Base-by-base conservation (phyloP, 805 yeast genomes). In the Groenewaldozyma salmanticensis region DNA sequence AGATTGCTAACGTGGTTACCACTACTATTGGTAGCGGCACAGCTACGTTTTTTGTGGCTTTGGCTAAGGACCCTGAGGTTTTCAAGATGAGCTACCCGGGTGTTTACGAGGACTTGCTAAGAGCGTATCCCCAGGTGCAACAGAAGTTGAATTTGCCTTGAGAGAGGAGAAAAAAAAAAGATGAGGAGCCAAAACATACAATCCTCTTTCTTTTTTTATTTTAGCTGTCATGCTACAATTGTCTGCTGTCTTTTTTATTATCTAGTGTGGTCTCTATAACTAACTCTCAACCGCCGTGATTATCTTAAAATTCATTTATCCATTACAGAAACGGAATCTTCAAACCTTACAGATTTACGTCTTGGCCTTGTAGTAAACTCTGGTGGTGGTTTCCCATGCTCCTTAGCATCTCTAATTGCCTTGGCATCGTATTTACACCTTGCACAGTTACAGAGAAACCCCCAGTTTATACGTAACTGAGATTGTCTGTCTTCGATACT, bases 1-100 rank as follows among this genome's bases (percentile, higher is more conserved):
- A 87, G 64, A 74, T 88, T 46, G 72, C 84, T 38, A 76, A 80
- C 46, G 66, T 84, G 43, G 69, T 90, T 11, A 74, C 79, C 47
- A 79, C 81, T 33, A 81, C 86, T 1, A 75, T 88, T 37, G 80
- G 78, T 47, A 78, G 87, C 6, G 96, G 96, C 9, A 76, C 79
- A 7, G 75, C 88, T 18, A 82, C 95, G 0, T 79, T 88, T 57
- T 80, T 86, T 60, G 79, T 88, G 35, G 87, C 92, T 0, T 67
- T 84, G 53, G 85, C 88, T 11, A 75, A 77, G 52, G 88, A 85
- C 51, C 96, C 96, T 0, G 94, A 84, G 52, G 76, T 82, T 5
- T 80, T 82, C 67, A 77, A 75, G 55, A 69, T 71, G 63, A 72
- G 82, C 35, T 79, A 86, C 55, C 86, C 94, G 29, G 72, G 72